Conservation (phyloP, 768 basidiomycete genomes). For the Lactarius evosmus region DNA sequence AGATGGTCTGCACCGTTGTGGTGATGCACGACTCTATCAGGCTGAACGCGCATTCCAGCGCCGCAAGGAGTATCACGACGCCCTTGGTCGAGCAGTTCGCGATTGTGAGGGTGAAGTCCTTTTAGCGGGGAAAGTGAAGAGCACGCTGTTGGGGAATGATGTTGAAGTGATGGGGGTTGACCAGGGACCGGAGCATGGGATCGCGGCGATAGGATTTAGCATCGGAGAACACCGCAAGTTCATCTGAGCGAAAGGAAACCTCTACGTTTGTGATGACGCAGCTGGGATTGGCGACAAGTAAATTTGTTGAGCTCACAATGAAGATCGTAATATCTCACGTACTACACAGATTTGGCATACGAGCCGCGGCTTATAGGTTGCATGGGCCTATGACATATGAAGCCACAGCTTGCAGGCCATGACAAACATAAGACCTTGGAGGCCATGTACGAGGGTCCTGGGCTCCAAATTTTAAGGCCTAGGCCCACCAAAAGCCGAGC, state of each 20-base stretch:
- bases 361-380: too few species aligned
- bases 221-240: constrained; percentile 93
- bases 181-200: constrained; percentile 91
- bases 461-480: too few species aligned
- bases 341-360: too few species aligned
- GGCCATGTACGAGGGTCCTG: too few species aligned
- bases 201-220: constrained; percentile 95
- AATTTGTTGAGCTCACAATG: too few species aligned
- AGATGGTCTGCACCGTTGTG: constrained; percentile 97
- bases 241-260: constrained; percentile 76
- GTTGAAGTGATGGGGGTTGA: constrained; percentile 81
- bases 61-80: constrained; percentile 84
- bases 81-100: constrained; percentile 98
- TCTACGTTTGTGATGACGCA: constrained; percentile 64
- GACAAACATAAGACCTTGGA: too few species aligned
- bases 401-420: too few species aligned
- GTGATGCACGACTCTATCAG: constrained; percentile 89
- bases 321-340: too few species aligned
- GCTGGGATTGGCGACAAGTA: too few species aligned
- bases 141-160: constrained; percentile 81
- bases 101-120: constrained; percentile 96
- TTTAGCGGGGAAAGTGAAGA: constrained; percentile 63
- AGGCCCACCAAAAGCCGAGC: too few species aligned
- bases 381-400: too few species aligned
- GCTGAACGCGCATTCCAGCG: constrained; percentile 86